phyloP scores from a whole-genome alignment of 2,329 filamentous ascomycete species.

The Aspergillus amoenus region DNA sequence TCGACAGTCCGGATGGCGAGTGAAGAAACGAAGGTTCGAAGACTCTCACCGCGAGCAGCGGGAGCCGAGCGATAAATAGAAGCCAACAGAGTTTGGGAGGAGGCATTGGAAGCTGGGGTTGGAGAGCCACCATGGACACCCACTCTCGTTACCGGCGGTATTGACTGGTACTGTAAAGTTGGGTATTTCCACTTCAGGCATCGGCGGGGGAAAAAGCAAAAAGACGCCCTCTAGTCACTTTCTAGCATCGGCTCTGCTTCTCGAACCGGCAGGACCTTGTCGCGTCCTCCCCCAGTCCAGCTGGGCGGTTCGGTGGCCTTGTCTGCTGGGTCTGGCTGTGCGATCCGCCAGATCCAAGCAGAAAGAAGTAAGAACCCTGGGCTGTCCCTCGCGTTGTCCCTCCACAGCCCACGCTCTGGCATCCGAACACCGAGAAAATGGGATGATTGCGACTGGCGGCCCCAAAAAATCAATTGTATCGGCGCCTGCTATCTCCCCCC shows the following conservation, averaged over 20 bases:
- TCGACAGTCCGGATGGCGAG: no score
- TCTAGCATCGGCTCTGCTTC: slow-evolving; percentile 1
- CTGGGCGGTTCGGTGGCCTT: no score
- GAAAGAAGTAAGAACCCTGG: no score
- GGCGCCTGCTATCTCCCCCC: no score
- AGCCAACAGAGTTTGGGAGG: slow-evolving; percentile 18
- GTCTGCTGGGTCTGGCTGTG: no score
- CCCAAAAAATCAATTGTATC: not conserved
- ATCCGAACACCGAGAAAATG: not conserved
- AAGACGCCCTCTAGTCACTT: not conserved
- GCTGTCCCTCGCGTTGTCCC: no score
- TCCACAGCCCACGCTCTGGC: no score
- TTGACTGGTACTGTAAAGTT: not conserved
- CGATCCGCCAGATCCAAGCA: no score
- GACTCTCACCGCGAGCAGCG: slow-evolving; percentile 1
- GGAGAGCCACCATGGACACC: not conserved
- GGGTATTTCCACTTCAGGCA: not conserved
- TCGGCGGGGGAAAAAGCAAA: slow-evolving; percentile 1
- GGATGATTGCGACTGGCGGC: not conserved
- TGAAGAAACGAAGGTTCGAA: no score
- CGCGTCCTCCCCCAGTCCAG: not conserved
- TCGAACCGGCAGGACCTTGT: slow-evolving; percentile 2
- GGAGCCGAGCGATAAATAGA: slow-evolving; percentile 21
- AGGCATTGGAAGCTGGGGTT: not conserved
- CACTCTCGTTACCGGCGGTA: not conserved